Base-by-base conservation (phyloP, 2,329 filamentous ascomycete species). In the Elsinoe batatas region DNA sequence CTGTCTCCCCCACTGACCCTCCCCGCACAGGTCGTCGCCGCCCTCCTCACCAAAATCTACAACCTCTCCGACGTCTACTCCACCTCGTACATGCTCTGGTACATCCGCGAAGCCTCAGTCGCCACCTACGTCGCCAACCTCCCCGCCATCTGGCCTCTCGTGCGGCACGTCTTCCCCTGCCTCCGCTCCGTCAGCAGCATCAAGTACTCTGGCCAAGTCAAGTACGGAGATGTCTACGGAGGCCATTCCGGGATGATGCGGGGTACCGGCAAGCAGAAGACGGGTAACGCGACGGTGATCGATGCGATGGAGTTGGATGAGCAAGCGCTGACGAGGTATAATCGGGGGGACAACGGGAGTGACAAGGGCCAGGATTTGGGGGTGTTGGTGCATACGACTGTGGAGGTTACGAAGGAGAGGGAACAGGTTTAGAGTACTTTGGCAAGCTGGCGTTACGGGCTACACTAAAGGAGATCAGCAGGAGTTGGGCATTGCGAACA, bases 41-140 rank as follows among this genome's bases (percentile, higher is more conserved):
- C 68, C 1, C 64, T 71, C 12, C 69, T 81, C 4, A 79, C 72
- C 11, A 76, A 77, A 61, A 63, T 73, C 37, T 75, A 71, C 65
- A 75, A 76, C 58, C 68, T 74, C 35, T 68, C 69, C 3, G 62
- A 72, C 44, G 64, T 71, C 20, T 76, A 73, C 63, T 69, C 60
- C 6, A 64, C 65, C 0, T 59, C 60, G 12, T 70, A 70, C 40
- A 55, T 55, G 53, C 40, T 55, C 18, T 61, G 60, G 60, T 61
- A 61, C 44, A 47, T 40, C 15, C 60, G 78, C 56, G 78, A 81
- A 69, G 74, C 76, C 10, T 73, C 69, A 17, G 76, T 78, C 1
- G 77, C 76, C 7, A 69, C 80, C 5, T 74, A 75, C 58, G 76
- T 80, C 11, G 71, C 76, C 59, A 81, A 80, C 61, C 67, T 80